A percentile compares a stretch with the other conserved stretches of the same genome.
These are phyloP conservation scores for Fusarium domesticum DNA, from an alignment of 2,329 filamentous ascomycete genomes.

Conservation along the genomic window DNA sequence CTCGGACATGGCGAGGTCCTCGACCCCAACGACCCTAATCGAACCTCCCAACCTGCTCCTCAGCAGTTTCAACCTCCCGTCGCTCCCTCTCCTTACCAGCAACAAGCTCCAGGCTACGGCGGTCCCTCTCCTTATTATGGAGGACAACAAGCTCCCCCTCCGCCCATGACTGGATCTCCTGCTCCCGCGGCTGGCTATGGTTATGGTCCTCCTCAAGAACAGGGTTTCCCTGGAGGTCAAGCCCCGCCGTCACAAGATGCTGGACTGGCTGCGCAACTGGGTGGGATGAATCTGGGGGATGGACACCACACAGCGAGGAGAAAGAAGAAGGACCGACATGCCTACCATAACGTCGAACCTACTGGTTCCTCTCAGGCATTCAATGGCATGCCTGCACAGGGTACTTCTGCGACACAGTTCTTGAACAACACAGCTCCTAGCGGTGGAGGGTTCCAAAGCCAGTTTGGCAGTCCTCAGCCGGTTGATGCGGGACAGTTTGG, in stretches of 20 bases:
- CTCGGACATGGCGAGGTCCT: conserved; percentile 54
- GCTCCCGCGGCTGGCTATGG: conserved; percentile 29
- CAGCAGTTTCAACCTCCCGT: conserved; percentile 57
- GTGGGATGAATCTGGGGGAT: conserved; percentile 64
- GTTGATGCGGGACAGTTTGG: conserved; percentile 56
- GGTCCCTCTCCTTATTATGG: conserved; percentile 42
- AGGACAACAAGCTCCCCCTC: conserved; percentile 30
- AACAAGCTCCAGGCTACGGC: conserved; percentile 38
- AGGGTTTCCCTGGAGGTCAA: conserved; percentile 25
- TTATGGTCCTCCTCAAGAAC: conserved; percentile 27
- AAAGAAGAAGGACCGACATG: conserved; percentile 95
- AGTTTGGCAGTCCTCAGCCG: conserved; percentile 45
- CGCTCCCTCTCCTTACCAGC: conserved; percentile 54
- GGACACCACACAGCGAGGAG: conserved; percentile 53
- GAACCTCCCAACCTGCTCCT: conserved; percentile 48
- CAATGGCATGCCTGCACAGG: conserved; percentile 62
- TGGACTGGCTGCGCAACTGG: conserved; percentile 70
- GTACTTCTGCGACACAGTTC: conserved; percentile 46
- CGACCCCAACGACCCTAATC: conserved; percentile 54
- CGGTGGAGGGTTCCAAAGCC: conserved; percentile 37
- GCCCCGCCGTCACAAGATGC: conserved; percentile 42
- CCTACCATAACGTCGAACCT: conserved; percentile 81
- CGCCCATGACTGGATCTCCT: conserved; percentile 22
- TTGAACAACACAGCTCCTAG: conserved; percentile 34
- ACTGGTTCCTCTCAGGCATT: conserved; percentile 65